Percentiles rank a stretch among this genome's conserved stretches.
Conservation (phyloP, 106 monocot genomes). For the Chionographis japonica region DNA sequence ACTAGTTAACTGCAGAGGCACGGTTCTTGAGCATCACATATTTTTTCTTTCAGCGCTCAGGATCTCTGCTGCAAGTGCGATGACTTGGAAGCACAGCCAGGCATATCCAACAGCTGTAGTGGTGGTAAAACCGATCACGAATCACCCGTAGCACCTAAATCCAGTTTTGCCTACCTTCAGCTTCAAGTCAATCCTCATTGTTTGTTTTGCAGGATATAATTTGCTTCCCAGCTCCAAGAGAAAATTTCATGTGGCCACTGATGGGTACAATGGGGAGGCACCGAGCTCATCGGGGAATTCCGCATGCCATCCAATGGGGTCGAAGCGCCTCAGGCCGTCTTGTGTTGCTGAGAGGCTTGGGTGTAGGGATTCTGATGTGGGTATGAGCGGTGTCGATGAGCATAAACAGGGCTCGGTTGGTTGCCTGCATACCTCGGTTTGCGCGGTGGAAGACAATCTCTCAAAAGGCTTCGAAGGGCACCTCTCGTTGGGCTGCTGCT, state of each 20-base stretch:
- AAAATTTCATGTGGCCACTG: constrained; percentile 22
- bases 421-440: constrained; percentile 28
- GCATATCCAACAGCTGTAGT: constrained; percentile 44
- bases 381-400: constrained; percentile 7
- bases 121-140: constrained; percentile 16
- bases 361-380: background rate
- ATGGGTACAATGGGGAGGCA: constrained; percentile 9
- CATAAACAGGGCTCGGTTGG: constrained; percentile 21
- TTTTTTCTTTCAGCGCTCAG: constrained; percentile 8
- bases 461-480: constrained; percentile 50
- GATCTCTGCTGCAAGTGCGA: constrained; percentile 23
- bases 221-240: constrained; percentile 65
- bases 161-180: too few species aligned
- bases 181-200: background rate
- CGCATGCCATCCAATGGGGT: constrained; percentile 5
- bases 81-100: constrained; percentile 32
- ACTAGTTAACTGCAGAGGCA: too few species aligned
- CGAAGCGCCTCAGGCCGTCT: constrained; percentile 27
- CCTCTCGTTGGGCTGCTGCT: constrained; percentile 34
- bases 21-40: too few species aligned
- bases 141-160: background rate
- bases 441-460: constrained; percentile 34
- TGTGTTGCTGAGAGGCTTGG: background rate
- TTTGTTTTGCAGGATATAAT: constrained; percentile 42
- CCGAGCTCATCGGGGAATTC: constrained; percentile 3